Percentiles rank a stretch among this genome's conserved stretches.
Conservation (phyloP, 2,329 filamentous ascomycete species). For the Fusarium kyushuense region DNA sequence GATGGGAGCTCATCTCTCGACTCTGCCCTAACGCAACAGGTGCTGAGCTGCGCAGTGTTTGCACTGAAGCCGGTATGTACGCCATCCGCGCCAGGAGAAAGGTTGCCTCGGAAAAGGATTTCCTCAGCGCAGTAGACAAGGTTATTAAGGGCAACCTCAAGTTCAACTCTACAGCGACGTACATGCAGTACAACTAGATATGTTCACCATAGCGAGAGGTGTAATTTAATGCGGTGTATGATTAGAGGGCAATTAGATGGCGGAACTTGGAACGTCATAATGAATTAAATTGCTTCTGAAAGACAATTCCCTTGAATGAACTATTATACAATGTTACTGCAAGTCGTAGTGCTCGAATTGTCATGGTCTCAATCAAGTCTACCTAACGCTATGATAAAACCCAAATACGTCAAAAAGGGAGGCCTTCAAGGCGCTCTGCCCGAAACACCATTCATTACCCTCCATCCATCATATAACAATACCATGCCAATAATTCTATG, state of each 20-base stretch:
- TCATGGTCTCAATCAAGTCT: slow-evolving; percentile 31
- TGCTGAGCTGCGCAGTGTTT: slow-evolving; percentile 94
- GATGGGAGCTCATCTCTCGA: slow-evolving; percentile 98
- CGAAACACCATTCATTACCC: slow-evolving; percentile 39
- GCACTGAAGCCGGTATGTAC: slow-evolving; percentile 98
- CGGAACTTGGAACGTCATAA: slow-evolving; percentile 44
- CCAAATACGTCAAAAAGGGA: slow-evolving; percentile 12
- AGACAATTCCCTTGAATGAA: neutral
- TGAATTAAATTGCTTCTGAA: slow-evolving; percentile 39
- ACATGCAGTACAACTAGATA: slow-evolving; percentile 97
- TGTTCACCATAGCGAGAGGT: slow-evolving; percentile 36
- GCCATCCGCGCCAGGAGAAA: slow-evolving; percentile 94
- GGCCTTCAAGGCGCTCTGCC: slow-evolving; percentile 15
- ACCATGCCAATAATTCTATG: slow-evolving; percentile 6
- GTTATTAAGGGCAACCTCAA: slow-evolving; percentile 99
- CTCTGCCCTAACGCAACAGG: slow-evolving; percentile 97
- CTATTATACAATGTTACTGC: neutral
- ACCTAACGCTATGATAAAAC: slow-evolving; percentile 27
- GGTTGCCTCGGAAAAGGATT: slow-evolving; percentile 99
- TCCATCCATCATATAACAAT: slow-evolving; percentile 17
- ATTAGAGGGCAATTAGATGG: slow-evolving; percentile 48
- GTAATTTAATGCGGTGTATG: slow-evolving; percentile 52
- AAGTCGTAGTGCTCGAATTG: slow-evolving; percentile 5
- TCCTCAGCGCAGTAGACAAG: slow-evolving; percentile 97
- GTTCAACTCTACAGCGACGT: slow-evolving; percentile 98